Conservation (phyloP, 2,329 filamentous ascomycete species). For the Lachnellula cervina region DNA sequence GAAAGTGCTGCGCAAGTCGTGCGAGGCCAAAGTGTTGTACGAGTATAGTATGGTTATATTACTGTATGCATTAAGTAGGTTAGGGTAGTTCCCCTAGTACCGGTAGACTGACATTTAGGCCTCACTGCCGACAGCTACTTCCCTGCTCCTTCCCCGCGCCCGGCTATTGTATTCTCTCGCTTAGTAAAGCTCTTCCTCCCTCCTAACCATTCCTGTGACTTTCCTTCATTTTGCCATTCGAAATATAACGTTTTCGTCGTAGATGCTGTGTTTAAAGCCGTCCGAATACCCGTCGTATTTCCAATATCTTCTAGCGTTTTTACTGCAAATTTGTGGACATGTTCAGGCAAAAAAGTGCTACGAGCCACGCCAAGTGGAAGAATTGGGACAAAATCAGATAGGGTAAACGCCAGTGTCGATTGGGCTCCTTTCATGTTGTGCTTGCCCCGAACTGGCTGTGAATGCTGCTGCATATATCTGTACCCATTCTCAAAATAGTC, state of each 20-base stretch:
- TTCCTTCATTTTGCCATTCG: not conserved
- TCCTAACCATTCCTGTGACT: not conserved
- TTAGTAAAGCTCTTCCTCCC: not conserved
- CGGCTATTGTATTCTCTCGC: not conserved
- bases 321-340: constrained; percentile 19
- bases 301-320: constrained; percentile 19
- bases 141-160: too few relatives aligned
- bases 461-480: constrained; percentile 22
- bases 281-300: constrained; percentile 17
- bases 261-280: constrained; percentile 13
- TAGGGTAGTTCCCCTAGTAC: too few relatives aligned
- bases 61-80: too few relatives aligned
- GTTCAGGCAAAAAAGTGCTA: constrained; percentile 16
- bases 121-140: too few relatives aligned
- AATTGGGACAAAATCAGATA: constrained; percentile 20
- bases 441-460: constrained; percentile 10
- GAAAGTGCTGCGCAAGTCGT: not conserved
- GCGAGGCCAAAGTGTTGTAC: too few relatives aligned
- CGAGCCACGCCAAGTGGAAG: constrained; percentile 21
- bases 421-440: not conserved
- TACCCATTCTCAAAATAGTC: constrained; percentile 17
- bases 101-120: too few relatives aligned
- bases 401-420: constrained; percentile 3
- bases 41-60: too few relatives aligned
- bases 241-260: constrained; percentile 5